Evolutionary conservation across 1,139 yeast species (phyloP), one percentile per base, ranked within the genome.

Genomic region (Hyphopichia wangnamkhiaoensis): DNA sequence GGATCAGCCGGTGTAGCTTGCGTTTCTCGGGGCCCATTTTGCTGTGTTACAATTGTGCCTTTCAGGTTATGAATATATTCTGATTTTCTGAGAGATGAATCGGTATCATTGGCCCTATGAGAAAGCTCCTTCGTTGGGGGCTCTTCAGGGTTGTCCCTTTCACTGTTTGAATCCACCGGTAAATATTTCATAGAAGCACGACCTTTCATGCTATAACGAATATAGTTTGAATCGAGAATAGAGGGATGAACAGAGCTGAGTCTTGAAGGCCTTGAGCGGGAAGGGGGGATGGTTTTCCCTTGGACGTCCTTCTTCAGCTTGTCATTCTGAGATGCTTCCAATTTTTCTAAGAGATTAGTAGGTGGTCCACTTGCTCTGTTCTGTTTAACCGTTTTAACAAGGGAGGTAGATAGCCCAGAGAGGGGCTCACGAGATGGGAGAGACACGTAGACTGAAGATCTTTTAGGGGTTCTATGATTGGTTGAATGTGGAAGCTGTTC

Each of bases 361-460:
- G 31, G 14, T 20, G 15, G n/a, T n/a, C n/a, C 4, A 7, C 7
- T 21, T 2, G 19, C 5, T n/a, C 19, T 21, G 13, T 34, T 34
- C 2, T 7, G 20, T 25, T 34, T 34, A 5, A 12, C n/a, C 5
- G 21, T 14, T 9, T 33, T 30, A 10, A 17, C 12, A 6, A 33
- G 6, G 4, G 31, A 25, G 2, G 31, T 9, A 1, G 37, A 29
- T 8, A 35, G 16, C 8, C 34, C 38, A 9, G 37, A 35, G 13
- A 35, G 16, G 18, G 38, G 38, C 15, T 35, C 38, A n/a, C 34
- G 23, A 10, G 38, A 12, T 4, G 38, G 38, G 9, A 35, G 17
- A 5, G 38, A 19, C n/a, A 35, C 34, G 28, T 29, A 35, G 7
- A 30, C 38, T 4, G 38, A 35, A 7, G 38, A 24, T 2, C 38